These are phyloP conservation scores for Leccinum incarnatum DNA, from an alignment of 768 basidiomycete genomes.

Conservation along the genomic window DNA sequence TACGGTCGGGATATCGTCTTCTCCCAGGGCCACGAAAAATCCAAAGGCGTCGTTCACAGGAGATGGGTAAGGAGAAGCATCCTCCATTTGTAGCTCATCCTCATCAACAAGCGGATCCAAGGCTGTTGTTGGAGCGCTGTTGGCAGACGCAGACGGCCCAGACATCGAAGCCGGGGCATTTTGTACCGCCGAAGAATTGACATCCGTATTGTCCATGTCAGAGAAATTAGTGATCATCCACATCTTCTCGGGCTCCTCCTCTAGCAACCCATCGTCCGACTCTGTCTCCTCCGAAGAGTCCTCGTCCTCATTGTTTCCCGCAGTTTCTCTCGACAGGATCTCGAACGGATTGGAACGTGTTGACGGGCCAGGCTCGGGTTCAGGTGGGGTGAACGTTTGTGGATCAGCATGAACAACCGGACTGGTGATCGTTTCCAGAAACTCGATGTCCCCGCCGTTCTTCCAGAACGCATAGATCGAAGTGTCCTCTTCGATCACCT, in stretches of 20 bases:
- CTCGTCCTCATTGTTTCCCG: background rate
- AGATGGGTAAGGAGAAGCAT: background rate
- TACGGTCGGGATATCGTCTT: constrained; percentile 34
- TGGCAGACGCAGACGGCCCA: background rate
- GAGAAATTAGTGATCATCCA: constrained; percentile 26
- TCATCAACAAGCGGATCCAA: background rate
- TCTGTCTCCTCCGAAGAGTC: constrained; percentile 1
- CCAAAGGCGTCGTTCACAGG: constrained; percentile 26
- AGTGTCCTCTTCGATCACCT: constrained; percentile 18
- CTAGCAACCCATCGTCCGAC: constrained; percentile 2
- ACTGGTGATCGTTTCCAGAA: constrained; percentile 31
- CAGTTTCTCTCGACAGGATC: constrained; percentile 2
- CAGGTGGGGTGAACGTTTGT: background rate
- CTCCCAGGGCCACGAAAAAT: constrained; percentile 41
- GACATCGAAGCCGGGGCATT: background rate
- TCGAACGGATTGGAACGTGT: constrained; percentile 19
- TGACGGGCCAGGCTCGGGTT: constrained; percentile 4
- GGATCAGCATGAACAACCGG: background rate
- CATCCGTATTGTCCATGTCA: background rate
- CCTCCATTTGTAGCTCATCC: background rate
- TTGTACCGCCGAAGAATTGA: background rate
- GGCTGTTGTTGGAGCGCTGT: background rate
- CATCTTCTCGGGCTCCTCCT: constrained; percentile 22
- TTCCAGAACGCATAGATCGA: constrained; percentile 54
- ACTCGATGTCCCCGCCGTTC: constrained; percentile 44